These are phyloP conservation scores for Bryoerythrophyllum caledonicum DNA, from an alignment of 225 moss, liverwort and hornwort genomes.

Conservation along the genomic window DNA sequence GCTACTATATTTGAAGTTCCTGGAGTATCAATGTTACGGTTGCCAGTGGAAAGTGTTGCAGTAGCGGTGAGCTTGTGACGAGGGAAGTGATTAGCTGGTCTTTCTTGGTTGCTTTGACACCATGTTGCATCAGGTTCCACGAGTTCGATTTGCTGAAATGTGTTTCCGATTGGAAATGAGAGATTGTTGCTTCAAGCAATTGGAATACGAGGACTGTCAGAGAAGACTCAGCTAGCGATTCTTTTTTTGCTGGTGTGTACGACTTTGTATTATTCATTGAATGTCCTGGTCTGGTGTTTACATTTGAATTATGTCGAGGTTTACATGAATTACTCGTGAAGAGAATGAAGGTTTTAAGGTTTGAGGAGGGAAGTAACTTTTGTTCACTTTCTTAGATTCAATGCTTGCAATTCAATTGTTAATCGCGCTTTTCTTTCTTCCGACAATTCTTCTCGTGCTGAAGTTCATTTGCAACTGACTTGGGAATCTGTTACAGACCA, in stretches of 20 bases:
- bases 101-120: background rate
- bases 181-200: background rate
- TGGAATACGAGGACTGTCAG: background rate
- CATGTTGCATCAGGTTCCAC: background rate
- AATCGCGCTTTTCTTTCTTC: background rate
- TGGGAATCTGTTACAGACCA: background rate
- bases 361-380: background rate
- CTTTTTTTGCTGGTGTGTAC: background rate
- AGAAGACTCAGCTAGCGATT: background rate
- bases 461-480: background rate
- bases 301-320: background rate
- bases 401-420: background rate
- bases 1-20: background rate
- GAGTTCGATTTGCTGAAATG: background rate
- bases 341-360: background rate
- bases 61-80: background rate
- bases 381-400: background rate
- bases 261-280: background rate
- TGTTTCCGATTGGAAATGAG: background rate
- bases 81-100: background rate
- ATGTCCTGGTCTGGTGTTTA: background rate
- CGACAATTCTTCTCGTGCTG: background rate
- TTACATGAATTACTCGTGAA: background rate
- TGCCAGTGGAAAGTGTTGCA: constrained; percentile 1
- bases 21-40: background rate